A percentile compares a stretch with the other conserved stretches of the same genome.
These are phyloP conservation scores for Postia placenta DNA, from an alignment of 768 basidiomycete genomes.

Conservation along the genomic window DNA sequence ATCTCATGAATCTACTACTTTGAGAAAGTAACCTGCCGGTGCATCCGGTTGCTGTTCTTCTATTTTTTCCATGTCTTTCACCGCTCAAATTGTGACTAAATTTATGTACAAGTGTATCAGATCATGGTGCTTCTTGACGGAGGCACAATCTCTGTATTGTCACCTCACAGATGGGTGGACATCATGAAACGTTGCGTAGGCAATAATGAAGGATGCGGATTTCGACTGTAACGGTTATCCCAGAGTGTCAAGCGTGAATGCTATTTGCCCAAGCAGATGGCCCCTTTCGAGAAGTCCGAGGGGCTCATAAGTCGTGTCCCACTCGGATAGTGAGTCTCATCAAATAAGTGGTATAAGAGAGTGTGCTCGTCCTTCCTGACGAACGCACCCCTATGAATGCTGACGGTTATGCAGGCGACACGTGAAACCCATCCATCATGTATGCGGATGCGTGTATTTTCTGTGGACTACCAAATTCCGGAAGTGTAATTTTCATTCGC, in stretches of 20 bases:
- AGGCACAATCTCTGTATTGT: neutral
- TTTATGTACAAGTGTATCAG: too few relatives aligned
- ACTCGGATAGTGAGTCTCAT: neutral
- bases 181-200: neutral
- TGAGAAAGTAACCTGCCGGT: neutral
- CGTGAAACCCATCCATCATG: neutral
- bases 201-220: neutral
- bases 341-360: too few relatives aligned
- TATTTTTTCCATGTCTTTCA: neutral
- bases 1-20: slow-evolving; percentile 1
- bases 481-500: too few relatives aligned
- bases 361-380: too few relatives aligned
- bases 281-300: neutral
- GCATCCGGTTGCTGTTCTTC: neutral
- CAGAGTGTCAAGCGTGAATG: neutral
- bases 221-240: neutral
- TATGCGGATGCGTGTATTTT: neutral
- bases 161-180: neutral
- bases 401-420: neutral
- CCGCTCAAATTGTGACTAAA: too few relatives aligned
- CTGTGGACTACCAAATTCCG: too few relatives aligned
- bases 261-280: neutral
- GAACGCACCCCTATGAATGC: too few relatives aligned
- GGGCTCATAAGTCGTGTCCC: neutral
- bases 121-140: neutral